Evolutionary conservation across 257 asterid species (phyloP).

Genomic region (Solanum rostratum): DNA sequence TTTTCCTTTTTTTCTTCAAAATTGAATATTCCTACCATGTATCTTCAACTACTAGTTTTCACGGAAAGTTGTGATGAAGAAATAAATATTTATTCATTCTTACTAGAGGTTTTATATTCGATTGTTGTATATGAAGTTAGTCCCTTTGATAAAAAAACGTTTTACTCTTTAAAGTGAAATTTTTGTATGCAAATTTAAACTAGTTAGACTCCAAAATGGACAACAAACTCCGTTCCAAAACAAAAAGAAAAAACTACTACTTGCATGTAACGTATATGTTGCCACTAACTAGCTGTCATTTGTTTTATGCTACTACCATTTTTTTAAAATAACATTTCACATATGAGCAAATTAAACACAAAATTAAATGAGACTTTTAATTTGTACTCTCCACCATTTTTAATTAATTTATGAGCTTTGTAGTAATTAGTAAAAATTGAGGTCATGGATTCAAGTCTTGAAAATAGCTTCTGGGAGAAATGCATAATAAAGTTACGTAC

Average conservation of each 20-base stretch:
- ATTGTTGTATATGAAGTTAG: neutral
- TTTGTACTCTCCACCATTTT: neutral
- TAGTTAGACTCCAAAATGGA: neutral
- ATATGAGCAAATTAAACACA: neutral
- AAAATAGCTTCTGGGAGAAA: no score
- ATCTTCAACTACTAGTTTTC: neutral
- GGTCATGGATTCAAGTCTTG: no score
- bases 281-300: neutral
- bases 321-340: neutral
- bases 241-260: neutral
- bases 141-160: neutral
- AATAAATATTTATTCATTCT: neutral
- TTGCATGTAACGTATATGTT: neutral
- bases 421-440: no score
- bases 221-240: fast-evolving
- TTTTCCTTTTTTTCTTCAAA: neutral
- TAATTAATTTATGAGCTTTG: no score
- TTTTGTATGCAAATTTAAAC: neutral
- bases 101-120: neutral
- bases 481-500: no score
- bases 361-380: neutral
- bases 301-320: neutral
- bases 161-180: neutral
- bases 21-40: neutral
- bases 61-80: fast-evolving